Base-by-base conservation (phyloP, 495 filamentous ascomycete species). In the Margaritispora aquatica region DNA sequence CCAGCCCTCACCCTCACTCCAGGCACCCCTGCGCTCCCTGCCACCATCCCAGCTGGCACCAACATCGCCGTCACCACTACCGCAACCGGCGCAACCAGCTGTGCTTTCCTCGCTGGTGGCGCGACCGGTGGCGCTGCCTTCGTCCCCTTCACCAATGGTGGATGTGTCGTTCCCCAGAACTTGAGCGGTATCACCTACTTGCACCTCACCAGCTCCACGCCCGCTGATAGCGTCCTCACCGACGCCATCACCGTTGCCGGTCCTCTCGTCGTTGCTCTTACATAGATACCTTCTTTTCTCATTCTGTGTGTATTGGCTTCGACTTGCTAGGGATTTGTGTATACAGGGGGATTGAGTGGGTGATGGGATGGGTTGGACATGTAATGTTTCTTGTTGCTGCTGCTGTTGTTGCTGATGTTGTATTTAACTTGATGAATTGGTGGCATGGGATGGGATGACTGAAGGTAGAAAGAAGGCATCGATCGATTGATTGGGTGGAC, bases 111-210 rank as follows among this genome's bases (percentile, higher is more conserved):
- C 29, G 17, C 61, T 51, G 50, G 63, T 23, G 47, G 59, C 50
- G 11, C 29, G 29, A 49, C 68, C 52, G 77, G 79, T 54, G 80
- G 79, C 53, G 80, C 79, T 27, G 71, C 70, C 34, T 85, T 85
- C 70, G 70, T 71, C 2, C 57, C 74, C 23, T 80, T 84, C 66
- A 70, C 70, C 15, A 66, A 71, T 23, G 81, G 80, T 47, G 53
- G 61, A 23, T 64, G 69, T 34, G 66, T 60, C 0, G 71, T 80
- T 23, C 78, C 78, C 1, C 34, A 58, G 20, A 73, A 71, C 22
- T 59, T 79, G 19, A 64, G 71, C 22, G 78, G 78, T 4, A 73
- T 78, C 66, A 74, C 69, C 21, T 81, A 81, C 61, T 69, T 78
- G 8, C 63, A 80, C 23, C 63, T 81, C 22, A 73, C 74, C 2